phyloP scores from a whole-genome alignment of 768 basidiomycete genomes.

The Tricholoma saponaceum region DNA sequence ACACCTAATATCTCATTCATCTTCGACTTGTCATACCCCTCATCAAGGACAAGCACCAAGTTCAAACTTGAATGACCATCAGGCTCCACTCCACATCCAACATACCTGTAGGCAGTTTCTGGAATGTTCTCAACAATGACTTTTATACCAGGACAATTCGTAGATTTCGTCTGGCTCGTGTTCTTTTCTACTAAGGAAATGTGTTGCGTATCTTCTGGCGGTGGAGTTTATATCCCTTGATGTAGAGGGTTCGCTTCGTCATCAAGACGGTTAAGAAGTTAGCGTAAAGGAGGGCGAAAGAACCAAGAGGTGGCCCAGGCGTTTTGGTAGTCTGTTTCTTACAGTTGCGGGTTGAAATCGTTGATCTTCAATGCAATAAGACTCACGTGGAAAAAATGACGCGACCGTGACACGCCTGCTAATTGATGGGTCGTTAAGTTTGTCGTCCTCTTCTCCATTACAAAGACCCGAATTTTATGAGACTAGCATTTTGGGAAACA shows the following conservation, averaged over 20 bases:
- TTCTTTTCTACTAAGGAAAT: conserved; percentile 8
- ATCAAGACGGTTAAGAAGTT: not conserved
- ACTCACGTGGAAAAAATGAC: no score
- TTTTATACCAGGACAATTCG: conserved; percentile 8
- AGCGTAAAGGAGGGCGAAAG: not conserved
- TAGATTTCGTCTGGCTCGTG: conserved; percentile 10
- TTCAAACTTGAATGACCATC: conserved; percentile 9
- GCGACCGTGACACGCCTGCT: no score
- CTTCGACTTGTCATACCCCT: conserved; percentile 6
- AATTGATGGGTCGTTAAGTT: no score
- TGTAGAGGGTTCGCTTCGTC: conserved; percentile 2
- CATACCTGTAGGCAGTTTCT: conserved; percentile 12
- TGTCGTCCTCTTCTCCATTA: no score
- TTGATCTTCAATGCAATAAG: no score
- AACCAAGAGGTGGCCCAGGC: not conserved
- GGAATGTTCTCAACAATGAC: conserved; percentile 10
- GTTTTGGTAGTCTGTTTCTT: no score
- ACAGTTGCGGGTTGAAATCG: no score
- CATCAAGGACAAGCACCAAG: conserved; percentile 8
- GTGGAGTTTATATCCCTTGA: conserved; percentile 12
- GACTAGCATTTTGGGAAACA: no score
- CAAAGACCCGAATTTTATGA: no score
- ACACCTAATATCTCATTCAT: not conserved
- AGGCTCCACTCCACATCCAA: conserved; percentile 9
- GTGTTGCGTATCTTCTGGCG: conserved; percentile 9